Evolutionary conservation across 305 asterid genomes (phyloP).

Genomic region (Salvia sclarea): DNA sequence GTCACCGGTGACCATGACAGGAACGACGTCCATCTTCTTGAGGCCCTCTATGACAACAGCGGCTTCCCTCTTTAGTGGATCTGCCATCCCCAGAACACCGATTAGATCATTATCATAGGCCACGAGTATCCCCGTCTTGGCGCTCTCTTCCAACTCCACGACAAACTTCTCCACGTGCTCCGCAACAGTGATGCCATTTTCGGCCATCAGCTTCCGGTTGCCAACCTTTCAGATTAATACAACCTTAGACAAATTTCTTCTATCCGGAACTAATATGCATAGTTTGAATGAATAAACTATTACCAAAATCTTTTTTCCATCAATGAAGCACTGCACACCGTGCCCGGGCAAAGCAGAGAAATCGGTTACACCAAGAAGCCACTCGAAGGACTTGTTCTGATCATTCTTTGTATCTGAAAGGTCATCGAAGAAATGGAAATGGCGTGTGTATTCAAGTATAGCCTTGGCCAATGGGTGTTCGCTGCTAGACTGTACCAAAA

Average conservation of each 20-base stretch:
- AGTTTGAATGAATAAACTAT: constrained; percentile 27
- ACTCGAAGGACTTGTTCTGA: constrained; percentile 56
- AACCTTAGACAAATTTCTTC: background rate
- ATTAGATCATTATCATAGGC: constrained; percentile 53
- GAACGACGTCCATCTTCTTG: constrained; percentile 72
- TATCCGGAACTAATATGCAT: no score
- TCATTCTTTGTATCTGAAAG: constrained; percentile 44
- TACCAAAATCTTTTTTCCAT: constrained; percentile 69
- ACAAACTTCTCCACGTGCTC: constrained; percentile 66
- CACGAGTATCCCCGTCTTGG: constrained; percentile 84
- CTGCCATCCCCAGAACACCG: constrained; percentile 89
- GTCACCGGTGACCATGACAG: constrained; percentile 98
- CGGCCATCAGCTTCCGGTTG: constrained; percentile 75
- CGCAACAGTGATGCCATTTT: constrained; percentile 54
- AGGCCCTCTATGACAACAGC: constrained; percentile 89
- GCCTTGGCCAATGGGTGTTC: constrained; percentile 98
- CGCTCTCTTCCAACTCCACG: constrained; percentile 85
- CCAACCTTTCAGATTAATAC: constrained; percentile 61
- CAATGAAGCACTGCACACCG: constrained; percentile 79
- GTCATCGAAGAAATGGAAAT: constrained; percentile 84
- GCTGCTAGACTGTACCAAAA: constrained; percentile 70
- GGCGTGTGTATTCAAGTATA: constrained; percentile 79
- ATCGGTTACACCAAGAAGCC: constrained; percentile 81
- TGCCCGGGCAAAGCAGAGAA: constrained; percentile 86
- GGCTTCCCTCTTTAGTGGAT: constrained; percentile 95